Evolutionary conservation across 2,329 filamentous ascomycete genomes (phyloP).

Genomic region (Apiospora pterosperma): DNA sequence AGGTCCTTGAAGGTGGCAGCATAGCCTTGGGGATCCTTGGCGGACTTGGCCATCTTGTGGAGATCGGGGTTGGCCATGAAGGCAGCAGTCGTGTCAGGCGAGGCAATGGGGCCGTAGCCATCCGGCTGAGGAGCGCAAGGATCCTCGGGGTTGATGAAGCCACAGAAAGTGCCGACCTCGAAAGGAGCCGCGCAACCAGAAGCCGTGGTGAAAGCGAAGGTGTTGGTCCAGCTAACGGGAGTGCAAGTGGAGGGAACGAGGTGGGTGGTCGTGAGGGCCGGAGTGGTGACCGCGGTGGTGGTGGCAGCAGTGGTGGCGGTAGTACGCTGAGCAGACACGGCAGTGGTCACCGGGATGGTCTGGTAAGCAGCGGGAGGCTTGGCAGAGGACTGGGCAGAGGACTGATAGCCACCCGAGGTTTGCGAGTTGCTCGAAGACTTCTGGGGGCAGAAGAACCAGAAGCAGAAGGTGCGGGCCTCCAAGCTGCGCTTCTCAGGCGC

Average conservation of each 20-base stretch:
- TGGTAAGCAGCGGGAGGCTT: neutral
- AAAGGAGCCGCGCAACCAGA: conserved; percentile 24
- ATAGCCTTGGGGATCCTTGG: conserved; percentile 14
- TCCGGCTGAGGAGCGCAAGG: conserved; percentile 32
- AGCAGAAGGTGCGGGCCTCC: conserved; percentile 6
- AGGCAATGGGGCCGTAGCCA: conserved; percentile 7
- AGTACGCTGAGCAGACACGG: neutral
- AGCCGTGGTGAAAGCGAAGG: conserved; percentile 15
- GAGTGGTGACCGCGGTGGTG: neutral
- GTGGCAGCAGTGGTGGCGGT: neutral
- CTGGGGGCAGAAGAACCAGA: neutral
- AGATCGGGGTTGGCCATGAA: conserved; percentile 7
- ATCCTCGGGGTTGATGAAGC: conserved; percentile 34
- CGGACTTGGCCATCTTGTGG: conserved; percentile 10
- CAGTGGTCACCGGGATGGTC: neutral
- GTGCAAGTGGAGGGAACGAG: conserved; percentile 10
- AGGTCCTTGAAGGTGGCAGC: conserved; percentile 27
- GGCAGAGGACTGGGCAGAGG: neutral
- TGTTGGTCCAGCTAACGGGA: conserved; percentile 12
- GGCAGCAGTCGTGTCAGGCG: conserved; percentile 4
- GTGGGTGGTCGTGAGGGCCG: neutral
- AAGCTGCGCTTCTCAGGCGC: conserved; percentile 3
- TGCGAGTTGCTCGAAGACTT: too few species aligned
- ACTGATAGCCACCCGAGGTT: too few species aligned
- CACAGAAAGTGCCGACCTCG: conserved; percentile 30